Conservation (phyloP, 306 rosid species). For the Malus fusca region DNA sequence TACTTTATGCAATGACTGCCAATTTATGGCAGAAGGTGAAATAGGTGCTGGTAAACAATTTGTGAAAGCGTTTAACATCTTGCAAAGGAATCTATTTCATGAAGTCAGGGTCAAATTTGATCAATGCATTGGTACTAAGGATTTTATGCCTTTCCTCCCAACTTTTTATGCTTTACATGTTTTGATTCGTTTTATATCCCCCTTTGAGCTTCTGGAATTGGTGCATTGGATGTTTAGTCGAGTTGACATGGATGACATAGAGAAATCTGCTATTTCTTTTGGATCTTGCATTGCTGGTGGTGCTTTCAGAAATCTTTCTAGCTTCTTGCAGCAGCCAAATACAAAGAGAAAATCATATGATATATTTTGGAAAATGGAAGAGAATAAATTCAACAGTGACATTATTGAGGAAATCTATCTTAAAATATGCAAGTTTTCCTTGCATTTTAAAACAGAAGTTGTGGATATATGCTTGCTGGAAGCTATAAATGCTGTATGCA, state of each 20-base stretch:
- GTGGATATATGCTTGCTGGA: conserved; percentile 68
- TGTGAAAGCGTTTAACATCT: conserved; percentile 40
- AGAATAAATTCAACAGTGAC: conserved; percentile 20
- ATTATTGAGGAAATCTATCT: conserved; percentile 58
- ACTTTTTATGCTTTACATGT: conserved; percentile 40
- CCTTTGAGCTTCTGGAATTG: conserved; percentile 69
- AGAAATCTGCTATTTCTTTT: conserved; percentile 37
- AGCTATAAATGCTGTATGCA: conserved; percentile 45
- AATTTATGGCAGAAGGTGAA: conserved; percentile 28
- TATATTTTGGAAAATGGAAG: conserved; percentile 53
- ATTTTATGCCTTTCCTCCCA: conserved; percentile 40
- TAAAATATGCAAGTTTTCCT: conserved; percentile 33
- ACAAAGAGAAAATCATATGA: conserved; percentile 41
- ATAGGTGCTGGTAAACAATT: conserved; percentile 25
- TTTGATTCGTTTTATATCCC: conserved; percentile 52
- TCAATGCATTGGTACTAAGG: conserved; percentile 28
- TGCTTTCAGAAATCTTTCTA: conserved; percentile 57
- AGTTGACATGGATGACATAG: conserved; percentile 25
- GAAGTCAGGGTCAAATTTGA: conserved; percentile 45
- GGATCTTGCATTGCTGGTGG: conserved; percentile 62
- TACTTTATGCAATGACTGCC: conserved; percentile 28
- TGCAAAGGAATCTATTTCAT: conserved; percentile 40
- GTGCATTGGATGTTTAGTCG: conserved; percentile 68
- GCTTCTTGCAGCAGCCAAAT: conserved; percentile 46
- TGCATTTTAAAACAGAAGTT: conserved; percentile 39